Base-by-base conservation (phyloP, 2,329 filamentous ascomycete genomes). In the Myriosclerotinia curreyana region DNA sequence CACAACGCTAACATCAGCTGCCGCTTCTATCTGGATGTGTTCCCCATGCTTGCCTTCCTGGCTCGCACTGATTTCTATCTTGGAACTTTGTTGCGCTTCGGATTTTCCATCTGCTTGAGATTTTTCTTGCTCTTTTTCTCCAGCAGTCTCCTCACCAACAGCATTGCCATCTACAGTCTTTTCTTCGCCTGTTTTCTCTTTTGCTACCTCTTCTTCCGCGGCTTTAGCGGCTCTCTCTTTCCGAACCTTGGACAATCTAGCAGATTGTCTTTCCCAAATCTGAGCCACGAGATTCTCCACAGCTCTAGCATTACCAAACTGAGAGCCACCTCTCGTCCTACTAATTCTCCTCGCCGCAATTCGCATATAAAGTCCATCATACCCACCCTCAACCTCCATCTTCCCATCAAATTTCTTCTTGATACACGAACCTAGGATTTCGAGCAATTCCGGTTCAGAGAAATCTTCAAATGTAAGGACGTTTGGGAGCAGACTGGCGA, bases 281-380 rank as follows among this genome's bases (percentile, higher is more conserved):
- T 69, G 73, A 0, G 79, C 74, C 0, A 89, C 72, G 0, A 73
- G 73, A 69, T 90, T 92, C 53, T 91, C 83, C 0, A 92, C 77
- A 0, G 85, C 80, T 1, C 89, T 79, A 0, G 89, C 89, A 69
- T 93, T 92, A 0, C 86, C 89, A 66, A 92, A 93, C 0, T 88
- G 87, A 42, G 85, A 81, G 0, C 79, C 80, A 0, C 86, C 88
- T 0, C 88, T 83, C 0, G 82, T 81, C 5, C 80, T 78, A 0
- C 87, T 87, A 15, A 92, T 75, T 1, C 89, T 79, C 0, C 85
- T 80, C 8, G 83, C 77, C 0, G 82, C 82, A 31, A 92, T 86
- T 0, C 87, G 83, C 62, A 81, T 80, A 69, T 84, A 91, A 0
- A 91, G 77, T 0, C 89, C 88, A 0, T 73, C 70, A 0, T 77